phyloP scores from a whole-genome alignment of 2,329 filamentous ascomycete genomes.

The Colletotrichum tropicale region DNA sequence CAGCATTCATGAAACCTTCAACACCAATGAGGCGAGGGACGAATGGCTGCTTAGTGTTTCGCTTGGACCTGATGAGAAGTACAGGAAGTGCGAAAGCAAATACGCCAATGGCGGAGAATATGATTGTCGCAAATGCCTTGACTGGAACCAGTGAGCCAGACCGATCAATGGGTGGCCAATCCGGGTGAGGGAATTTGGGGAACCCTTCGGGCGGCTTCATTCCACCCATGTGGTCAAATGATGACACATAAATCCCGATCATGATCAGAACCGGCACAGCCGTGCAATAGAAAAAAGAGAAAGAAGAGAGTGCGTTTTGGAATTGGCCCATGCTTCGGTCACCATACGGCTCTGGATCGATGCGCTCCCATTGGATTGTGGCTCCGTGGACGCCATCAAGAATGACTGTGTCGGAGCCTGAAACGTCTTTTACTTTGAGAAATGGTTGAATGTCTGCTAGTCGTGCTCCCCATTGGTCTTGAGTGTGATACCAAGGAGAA shows the following conservation, averaged over 20 bases:
- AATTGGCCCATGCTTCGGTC: not conserved
- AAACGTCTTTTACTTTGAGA: not conserved
- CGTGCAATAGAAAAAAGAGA: not conserved
- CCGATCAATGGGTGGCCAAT: not conserved
- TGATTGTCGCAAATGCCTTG: not conserved
- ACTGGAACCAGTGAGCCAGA: not conserved
- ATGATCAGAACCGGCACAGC: not conserved
- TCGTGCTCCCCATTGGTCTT: not conserved
- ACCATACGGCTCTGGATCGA: not conserved
- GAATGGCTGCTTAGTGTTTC: not conserved
- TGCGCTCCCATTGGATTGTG: not conserved
- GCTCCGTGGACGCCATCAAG: not conserved
- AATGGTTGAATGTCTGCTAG: not conserved
- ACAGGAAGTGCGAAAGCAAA: not conserved
- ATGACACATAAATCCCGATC: not conserved
- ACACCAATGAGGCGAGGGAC: not conserved
- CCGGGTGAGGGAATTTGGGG: not conserved
- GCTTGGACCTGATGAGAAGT: not conserved
- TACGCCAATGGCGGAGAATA: not conserved
- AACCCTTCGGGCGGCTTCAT: not conserved
- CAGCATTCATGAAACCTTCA: not conserved
- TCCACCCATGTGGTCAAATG: not conserved
- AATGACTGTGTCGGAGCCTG: not conserved
- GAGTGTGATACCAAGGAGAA: not conserved
- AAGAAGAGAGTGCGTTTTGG: not conserved